phyloP scores from a whole-genome alignment of 176 grass and related monocot species.

The Oryza brachyantha region DNA sequence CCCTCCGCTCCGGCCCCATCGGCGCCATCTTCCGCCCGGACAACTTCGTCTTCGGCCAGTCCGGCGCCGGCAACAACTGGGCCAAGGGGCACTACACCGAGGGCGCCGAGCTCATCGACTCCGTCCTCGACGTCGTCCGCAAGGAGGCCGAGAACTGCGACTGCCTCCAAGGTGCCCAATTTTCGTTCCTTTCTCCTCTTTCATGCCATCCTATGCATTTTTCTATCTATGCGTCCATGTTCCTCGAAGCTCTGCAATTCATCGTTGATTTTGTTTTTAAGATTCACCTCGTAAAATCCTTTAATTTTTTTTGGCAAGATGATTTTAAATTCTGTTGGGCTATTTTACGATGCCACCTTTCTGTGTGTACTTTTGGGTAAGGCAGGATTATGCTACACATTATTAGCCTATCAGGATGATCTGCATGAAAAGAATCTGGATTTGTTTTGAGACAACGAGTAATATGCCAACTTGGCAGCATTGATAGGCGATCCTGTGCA shows the following conservation, averaged over 20 bases:
- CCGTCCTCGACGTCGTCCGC: slow-evolving; percentile 78
- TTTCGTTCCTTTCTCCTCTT: background rate
- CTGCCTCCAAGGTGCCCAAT: slow-evolving; percentile 76
- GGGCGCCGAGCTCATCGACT: slow-evolving; percentile 77
- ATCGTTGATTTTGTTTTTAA: background rate
- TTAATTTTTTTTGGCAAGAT: background rate
- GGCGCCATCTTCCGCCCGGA: slow-evolving; percentile 74
- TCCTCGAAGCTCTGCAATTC: background rate
- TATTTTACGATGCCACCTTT: background rate
- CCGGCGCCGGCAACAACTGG: slow-evolving; percentile 87
- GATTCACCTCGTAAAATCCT: background rate
- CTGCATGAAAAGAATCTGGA: background rate
- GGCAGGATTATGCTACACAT: background rate
- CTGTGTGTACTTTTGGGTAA: background rate
- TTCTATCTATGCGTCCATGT: background rate
- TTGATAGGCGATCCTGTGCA: background rate
- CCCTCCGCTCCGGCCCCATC: slow-evolving; percentile 60
- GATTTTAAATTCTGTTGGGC: background rate
- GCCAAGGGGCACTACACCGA: slow-evolving; percentile 82
- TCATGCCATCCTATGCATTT: background rate
- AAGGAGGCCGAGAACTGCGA: slow-evolving; percentile 84
- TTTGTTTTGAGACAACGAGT: background rate
- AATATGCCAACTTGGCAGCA: slow-evolving; percentile 12
- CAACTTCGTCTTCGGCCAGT: slow-evolving; percentile 87
- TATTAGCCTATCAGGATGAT: background rate